phyloP scores from a whole-genome alignment of 2,329 filamentous ascomycete species.

The Fusarium bulbicola region DNA sequence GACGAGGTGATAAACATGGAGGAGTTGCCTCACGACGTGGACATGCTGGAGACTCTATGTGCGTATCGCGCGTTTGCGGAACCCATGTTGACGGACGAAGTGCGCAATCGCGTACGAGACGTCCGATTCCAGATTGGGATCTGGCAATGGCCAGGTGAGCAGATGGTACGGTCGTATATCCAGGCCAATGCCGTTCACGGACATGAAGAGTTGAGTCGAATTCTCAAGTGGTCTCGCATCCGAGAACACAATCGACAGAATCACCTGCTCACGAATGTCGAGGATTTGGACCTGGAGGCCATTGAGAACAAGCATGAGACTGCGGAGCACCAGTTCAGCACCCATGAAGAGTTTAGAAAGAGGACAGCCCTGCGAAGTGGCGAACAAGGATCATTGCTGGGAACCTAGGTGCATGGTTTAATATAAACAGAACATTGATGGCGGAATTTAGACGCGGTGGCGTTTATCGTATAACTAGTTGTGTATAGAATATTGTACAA shows the following conservation, averaged over 20 bases:
- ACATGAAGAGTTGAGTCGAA: constrained; percentile 37
- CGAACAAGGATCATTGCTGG: not conserved
- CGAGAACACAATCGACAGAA: constrained; percentile 16
- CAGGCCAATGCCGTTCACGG: constrained; percentile 38
- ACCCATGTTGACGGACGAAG: constrained; percentile 49
- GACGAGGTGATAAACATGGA: constrained; percentile 49
- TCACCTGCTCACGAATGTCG: not conserved
- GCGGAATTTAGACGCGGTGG: constrained; percentile 30
- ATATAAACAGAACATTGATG: constrained; percentile 8
- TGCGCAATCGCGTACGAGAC: constrained; percentile 45
- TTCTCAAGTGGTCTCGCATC: constrained; percentile 36
- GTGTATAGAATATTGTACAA: constrained; percentile 20
- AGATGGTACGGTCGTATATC: constrained; percentile 48
- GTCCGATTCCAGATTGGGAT: constrained; percentile 39
- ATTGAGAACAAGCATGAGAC: not conserved
- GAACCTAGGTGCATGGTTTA: not conserved
- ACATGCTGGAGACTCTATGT: constrained; percentile 53
- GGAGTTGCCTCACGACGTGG: constrained; percentile 45
- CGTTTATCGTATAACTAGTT: constrained; percentile 18
- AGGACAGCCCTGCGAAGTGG: not conserved
- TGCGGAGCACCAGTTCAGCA: not conserved
- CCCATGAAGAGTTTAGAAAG: not conserved
- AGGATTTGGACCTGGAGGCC: constrained; percentile 3
- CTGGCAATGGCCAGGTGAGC: constrained; percentile 52
- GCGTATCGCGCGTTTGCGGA: constrained; percentile 60